Base-by-base conservation (phyloP, 768 basidiomycete genomes). In the Terana coerulea region DNA sequence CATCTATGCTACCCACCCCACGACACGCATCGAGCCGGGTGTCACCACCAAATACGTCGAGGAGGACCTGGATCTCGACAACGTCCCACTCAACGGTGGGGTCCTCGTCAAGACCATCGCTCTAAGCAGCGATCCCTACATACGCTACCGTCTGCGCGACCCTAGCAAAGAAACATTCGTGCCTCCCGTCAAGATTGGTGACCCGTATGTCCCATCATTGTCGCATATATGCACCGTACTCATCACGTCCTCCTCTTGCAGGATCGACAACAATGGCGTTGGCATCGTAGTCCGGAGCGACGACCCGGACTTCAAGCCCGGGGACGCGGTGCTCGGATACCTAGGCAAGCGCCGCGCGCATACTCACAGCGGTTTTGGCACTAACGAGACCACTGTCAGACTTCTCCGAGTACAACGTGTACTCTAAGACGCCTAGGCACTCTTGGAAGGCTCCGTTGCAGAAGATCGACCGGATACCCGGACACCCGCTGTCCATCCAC, bases 101-200 rank as follows among this genome's bases (percentile, higher is more conserved):
- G 44, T 59, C 24, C 46, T 59, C n/a, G 36, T 57, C 22, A 54
- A 57, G 47, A 48, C 50, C 3, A 22, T 61, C 22, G 25, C n/a
- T 14, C 45, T 61, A 4, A 36, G 39, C 15, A 52, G 47, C 39
- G 60, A 61, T 19, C 55, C 60, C 7, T 56, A 57, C 29, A 42
- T 54, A 10, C 50, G 58, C 22, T 34, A 28, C 5, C 30, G 49
- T 11, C 56, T 61, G 59, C 28, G 44, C 10, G 57, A 52, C 14
- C 44, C 51, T 14, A 10, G 28, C 21, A 22, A 28, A 10, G 31
- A 30, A 9, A 8, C 30, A 6, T 51, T 44, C 17, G 33, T 15
- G 5, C 45, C 50, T 14, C 41, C 50, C 3, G 17, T 43, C 28
- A 11, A 51, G 11, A 19, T 51, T 29, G 35, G 41, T n/a, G 42